Evolutionary conservation across 108 stramenopile species (phyloP).

Genomic region (Hondaea fermentalgiana): DNA sequence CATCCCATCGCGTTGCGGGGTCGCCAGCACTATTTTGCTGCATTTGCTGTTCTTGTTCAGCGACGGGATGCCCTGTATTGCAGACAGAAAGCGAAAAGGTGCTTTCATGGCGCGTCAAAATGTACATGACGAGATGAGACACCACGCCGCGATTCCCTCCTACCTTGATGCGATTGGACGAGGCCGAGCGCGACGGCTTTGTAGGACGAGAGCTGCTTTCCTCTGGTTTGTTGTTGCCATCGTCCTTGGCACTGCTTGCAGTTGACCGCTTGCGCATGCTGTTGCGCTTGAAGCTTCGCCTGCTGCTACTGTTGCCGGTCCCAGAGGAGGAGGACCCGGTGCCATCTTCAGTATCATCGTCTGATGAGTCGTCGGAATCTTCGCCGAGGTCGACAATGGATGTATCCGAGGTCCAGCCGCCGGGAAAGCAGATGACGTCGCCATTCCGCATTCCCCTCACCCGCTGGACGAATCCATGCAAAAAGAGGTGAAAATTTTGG

Average conservation of each 20-base stretch:
- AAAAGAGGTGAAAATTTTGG: background rate
- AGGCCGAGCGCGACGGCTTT: background rate
- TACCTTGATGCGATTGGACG: background rate
- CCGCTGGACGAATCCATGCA: slow-evolving; percentile 7
- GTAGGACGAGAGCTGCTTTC: background rate
- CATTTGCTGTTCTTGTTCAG: slow-evolving; percentile 10
- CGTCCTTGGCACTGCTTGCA: too few relatives aligned
- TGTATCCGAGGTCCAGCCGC: background rate
- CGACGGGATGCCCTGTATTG: background rate
- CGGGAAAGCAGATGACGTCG: slow-evolving; percentile 17
- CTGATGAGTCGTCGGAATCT: background rate
- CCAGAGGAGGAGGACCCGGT: background rate
- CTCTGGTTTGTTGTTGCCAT: background rate
- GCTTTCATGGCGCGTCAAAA: background rate
- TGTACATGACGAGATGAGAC: background rate
- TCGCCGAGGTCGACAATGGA: background rate
- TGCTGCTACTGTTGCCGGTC: background rate
- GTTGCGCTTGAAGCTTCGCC: background rate
- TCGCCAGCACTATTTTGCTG: background rate
- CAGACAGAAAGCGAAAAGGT: background rate
- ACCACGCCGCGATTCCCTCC: background rate
- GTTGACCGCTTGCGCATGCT: too few relatives aligned
- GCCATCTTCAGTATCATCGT: background rate
- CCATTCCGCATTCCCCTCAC: background rate
- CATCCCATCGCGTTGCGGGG: background rate